phyloP scores from a whole-genome alignment of 352 stramenopile species.

The Thraustochytrium sp. region DNA sequence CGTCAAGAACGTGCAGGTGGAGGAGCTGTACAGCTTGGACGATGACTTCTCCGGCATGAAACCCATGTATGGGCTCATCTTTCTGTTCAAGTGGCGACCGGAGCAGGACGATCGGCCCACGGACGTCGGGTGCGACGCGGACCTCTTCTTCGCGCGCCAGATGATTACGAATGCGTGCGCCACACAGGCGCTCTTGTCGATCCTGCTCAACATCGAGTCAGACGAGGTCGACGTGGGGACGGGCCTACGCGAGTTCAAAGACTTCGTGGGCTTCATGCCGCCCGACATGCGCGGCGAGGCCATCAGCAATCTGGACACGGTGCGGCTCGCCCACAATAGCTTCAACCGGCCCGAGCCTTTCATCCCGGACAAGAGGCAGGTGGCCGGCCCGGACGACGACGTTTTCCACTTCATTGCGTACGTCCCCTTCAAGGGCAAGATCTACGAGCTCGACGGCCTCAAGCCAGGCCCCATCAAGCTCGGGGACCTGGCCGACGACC shows the following conservation, averaged over 20 bases:
- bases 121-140: conserved; percentile 50
- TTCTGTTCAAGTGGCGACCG: conserved; percentile 44
- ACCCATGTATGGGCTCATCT: conserved; percentile 44
- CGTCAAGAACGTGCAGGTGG: conserved; percentile 42
- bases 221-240: conserved; percentile 61
- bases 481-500: conserved; percentile 48
- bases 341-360: conserved; percentile 61
- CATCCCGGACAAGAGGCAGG: conserved; percentile 52
- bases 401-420: conserved; percentile 97
- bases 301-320: conserved; percentile 57
- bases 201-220: conserved; percentile 79
- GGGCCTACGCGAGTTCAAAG: conserved; percentile 66
- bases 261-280: conserved; percentile 68
- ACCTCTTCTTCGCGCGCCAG: conserved; percentile 90
- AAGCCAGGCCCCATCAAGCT: conserved; percentile 77
- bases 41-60: not conserved
- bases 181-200: conserved; percentile 91
- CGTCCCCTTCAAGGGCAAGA: conserved; percentile 70
- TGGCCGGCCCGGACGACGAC: conserved; percentile 8
- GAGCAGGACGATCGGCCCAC: conserved; percentile 34
- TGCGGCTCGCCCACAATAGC: conserved; percentile 63
- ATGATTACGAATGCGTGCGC: conserved; percentile 92
- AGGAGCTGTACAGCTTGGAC: conserved; percentile 41
- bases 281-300: conserved; percentile 54
- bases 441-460: conserved; percentile 93